Conservation (phyloP, 345 rosid genomes). For the Sapria himalayana region DNA sequence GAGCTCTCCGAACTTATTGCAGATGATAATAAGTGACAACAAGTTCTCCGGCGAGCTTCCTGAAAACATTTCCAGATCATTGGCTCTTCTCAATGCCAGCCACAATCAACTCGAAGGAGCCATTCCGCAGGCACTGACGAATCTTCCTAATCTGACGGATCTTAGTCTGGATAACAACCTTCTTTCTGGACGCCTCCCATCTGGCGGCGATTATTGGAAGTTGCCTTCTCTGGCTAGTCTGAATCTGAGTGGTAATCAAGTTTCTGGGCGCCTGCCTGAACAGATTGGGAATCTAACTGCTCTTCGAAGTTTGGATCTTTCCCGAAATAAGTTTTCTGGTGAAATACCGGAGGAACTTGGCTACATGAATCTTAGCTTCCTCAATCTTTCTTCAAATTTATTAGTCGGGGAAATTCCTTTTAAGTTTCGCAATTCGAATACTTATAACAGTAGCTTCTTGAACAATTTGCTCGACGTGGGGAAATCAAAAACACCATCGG, state of each 20-base stretch:
- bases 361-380: too few relatives aligned
- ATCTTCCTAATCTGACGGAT: conserved; percentile 13
- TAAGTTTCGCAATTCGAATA: too few relatives aligned
- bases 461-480: too few relatives aligned
- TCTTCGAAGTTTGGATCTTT: conserved; percentile 23
- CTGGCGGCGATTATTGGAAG: conserved; percentile 24
- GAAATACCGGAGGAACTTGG: conserved; percentile 34
- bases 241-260: conserved; percentile 25
- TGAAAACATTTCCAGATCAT: conserved; percentile 12
- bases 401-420: too few relatives aligned
- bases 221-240: conserved; percentile 14
- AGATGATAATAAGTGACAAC: conserved; percentile 14
- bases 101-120: conserved; percentile 26
- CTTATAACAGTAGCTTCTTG: conserved; percentile 22
- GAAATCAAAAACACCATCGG: too few relatives aligned
- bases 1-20: conserved; percentile 13
- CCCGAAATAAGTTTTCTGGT: conserved; percentile 28
- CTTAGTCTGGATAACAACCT: conserved; percentile 32
- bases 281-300: conserved; percentile 13
- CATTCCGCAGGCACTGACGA: conserved; percentile 26
- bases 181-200: conserved; percentile 28
- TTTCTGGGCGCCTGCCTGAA: conserved; percentile 27
- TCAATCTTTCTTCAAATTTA: too few relatives aligned
- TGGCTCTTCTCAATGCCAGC: conserved; percentile 24
- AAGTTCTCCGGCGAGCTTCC: conserved; percentile 34